These are phyloP conservation scores for Dryadomyces quercus-mongolicae DNA, from an alignment of 2,329 filamentous ascomycete genomes.

Conservation along the genomic window DNA sequence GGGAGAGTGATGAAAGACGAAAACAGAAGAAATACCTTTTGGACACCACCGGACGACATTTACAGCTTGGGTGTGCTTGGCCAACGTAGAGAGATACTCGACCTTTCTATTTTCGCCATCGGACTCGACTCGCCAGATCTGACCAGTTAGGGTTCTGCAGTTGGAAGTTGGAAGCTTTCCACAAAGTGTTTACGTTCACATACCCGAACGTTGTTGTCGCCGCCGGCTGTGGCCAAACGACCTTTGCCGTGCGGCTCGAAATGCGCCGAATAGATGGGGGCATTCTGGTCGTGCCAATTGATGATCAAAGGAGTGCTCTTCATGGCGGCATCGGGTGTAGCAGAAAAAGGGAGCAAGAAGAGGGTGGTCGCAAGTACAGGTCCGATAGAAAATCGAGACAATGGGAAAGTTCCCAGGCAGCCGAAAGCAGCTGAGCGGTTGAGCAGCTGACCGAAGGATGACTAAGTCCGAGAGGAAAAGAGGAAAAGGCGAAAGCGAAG, in stretches of 20 bases:
- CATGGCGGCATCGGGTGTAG: conserved; percentile 45
- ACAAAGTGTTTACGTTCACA: conserved; percentile 21
- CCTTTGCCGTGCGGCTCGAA: conserved; percentile 91
- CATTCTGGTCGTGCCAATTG: conserved; percentile 97
- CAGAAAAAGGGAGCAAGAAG: not conserved
- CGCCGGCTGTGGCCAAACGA: conserved; percentile 82
- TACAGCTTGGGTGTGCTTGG: conserved; percentile 92
- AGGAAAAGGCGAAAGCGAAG: not conserved
- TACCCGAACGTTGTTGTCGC: conserved; percentile 93
- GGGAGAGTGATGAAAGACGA: not conserved
- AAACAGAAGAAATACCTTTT: conserved; percentile 47
- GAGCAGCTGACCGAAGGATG: not conserved
- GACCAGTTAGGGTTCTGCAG: too few species aligned
- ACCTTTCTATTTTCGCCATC: conserved; percentile 80
- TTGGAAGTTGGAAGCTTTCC: too few species aligned
- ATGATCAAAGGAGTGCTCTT: conserved; percentile 94
- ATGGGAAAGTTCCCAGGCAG: not conserved
- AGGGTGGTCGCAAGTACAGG: not conserved
- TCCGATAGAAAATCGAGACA: not conserved
- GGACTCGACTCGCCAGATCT: conserved; percentile 86
- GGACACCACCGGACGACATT: conserved; percentile 97
- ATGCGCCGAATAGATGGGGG: conserved; percentile 93
- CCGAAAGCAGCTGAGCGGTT: not conserved
- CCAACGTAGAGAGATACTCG: conserved; percentile 80
- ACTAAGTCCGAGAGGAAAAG: not conserved